phyloP scores from a whole-genome alignment of 208 protist species.

The Porcisia hertigi region DNA sequence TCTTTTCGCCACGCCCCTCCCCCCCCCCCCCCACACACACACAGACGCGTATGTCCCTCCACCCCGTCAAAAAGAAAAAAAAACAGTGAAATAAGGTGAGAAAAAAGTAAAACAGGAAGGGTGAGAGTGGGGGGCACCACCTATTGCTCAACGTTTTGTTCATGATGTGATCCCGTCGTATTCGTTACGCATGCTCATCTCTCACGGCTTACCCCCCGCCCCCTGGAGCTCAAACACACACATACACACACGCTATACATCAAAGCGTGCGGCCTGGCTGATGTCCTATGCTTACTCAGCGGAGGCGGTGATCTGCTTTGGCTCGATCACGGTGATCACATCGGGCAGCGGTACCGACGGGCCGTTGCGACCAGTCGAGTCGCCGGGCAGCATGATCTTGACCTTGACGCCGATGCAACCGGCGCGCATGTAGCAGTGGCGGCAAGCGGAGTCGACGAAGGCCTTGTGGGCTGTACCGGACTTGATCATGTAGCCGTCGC shows the following conservation, averaged over 20 bases:
- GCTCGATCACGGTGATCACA: constrained; percentile 72
- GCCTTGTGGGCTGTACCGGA: constrained; percentile 93
- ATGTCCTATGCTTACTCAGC: constrained; percentile 12
- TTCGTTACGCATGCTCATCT: too few relatives aligned
- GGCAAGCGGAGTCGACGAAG: constrained; percentile 96
- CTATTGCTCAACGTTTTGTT: too few relatives aligned
- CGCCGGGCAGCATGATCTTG: constrained; percentile 98
- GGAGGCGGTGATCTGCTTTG: constrained; percentile 32
- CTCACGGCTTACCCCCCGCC: too few relatives aligned
- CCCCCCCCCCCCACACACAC: neutral
- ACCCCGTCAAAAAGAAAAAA: neutral
- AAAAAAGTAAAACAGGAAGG: neutral
- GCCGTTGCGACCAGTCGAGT: constrained; percentile 73
- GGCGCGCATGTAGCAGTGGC: constrained; percentile 98
- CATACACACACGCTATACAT: neutral
- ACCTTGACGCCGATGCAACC: constrained; percentile 98
- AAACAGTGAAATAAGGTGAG: neutral
- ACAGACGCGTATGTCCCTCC: too few relatives aligned
- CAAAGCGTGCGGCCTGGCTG: neutral
- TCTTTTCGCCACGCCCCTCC: neutral
- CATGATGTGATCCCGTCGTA: too few relatives aligned
- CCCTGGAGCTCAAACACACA: neutral
- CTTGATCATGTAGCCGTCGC: constrained; percentile 99
- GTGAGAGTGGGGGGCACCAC: neutral
- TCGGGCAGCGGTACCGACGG: constrained; percentile 71